phyloP scores from a whole-genome alignment of 768 basidiomycete species.

The Naganishia friedmannii region DNA sequence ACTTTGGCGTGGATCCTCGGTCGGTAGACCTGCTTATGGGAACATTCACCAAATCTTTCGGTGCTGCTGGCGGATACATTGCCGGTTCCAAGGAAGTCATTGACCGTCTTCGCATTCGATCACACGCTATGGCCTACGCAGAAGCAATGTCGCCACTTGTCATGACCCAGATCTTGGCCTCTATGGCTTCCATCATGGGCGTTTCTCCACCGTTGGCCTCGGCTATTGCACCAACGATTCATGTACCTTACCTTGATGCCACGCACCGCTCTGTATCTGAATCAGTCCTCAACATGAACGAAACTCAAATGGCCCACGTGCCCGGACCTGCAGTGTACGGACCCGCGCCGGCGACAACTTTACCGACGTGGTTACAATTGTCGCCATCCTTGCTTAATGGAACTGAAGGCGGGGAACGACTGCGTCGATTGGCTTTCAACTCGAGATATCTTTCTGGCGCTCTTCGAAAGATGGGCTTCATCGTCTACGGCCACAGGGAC shows the following conservation, averaged over 20 bases:
- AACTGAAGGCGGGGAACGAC: slow-evolving; percentile 72
- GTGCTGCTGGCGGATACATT: slow-evolving; percentile 81
- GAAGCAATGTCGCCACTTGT: slow-evolving; percentile 89
- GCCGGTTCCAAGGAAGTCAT: slow-evolving; percentile 77
- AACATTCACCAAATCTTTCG: slow-evolving; percentile 72
- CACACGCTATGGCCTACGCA: slow-evolving; percentile 78
- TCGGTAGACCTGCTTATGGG: slow-evolving; percentile 94
- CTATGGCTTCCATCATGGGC: slow-evolving; percentile 97
- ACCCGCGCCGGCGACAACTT: slow-evolving; percentile 62
- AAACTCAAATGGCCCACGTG: slow-evolving; percentile 34
- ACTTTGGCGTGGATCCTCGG: slow-evolving; percentile 78
- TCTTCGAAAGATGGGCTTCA: slow-evolving; percentile 88
- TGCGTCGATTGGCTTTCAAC: slow-evolving; percentile 91
- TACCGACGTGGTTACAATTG: slow-evolving; percentile 78
- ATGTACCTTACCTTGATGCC: slow-evolving; percentile 18
- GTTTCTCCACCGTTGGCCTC: slow-evolving; percentile 54
- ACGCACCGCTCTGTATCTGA: slow-evolving; percentile 44
- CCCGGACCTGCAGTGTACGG: slow-evolving; percentile 54
- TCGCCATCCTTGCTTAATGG: slow-evolving; percentile 73
- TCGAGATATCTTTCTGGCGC: slow-evolving; percentile 83
- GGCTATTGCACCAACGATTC: slow-evolving; percentile 19
- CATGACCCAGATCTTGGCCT: slow-evolving; percentile 81
- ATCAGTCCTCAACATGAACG: slow-evolving; percentile 47
- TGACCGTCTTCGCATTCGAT: slow-evolving; percentile 73
- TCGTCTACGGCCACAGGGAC: slow-evolving; percentile 85